Base-by-base conservation (phyloP, 2,329 filamentous ascomycete species). In the Didymella segeticola region DNA sequence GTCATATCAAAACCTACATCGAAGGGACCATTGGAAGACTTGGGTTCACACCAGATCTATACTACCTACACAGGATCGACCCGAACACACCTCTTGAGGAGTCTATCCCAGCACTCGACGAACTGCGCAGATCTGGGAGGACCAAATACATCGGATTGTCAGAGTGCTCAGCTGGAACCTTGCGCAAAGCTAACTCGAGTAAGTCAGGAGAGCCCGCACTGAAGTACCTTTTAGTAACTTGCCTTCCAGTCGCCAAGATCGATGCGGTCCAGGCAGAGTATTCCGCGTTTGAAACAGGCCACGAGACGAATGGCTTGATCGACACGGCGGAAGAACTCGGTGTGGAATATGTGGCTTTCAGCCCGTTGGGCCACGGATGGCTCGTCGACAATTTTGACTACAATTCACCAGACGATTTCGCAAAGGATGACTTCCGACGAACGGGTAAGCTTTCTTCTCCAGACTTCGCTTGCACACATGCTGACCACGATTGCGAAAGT, bases 181-280 rank as follows among this genome's bases (percentile, higher is more conserved):
- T 83, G 1, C 79, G 80, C 5, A 79, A 80, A 12, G 81, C 81
- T 0, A 64, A 74, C 54, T 73, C 56, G 0, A 66, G n/a, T n/a
- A n/a, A n/a, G n/a, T n/a, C n/a, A n/a, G n/a, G n/a, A n/a, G n/a
- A n/a, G n/a, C n/a, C n/a, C n/a, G n/a, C n/a, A n/a, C n/a, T n/a
- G n/a, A n/a, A n/a, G n/a, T n/a, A n/a, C n/a, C n/a, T n/a, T n/a
- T n/a, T n/a, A n/a, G n/a, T n/a, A n/a, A n/a, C n/a, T n/a, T n/a
- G n/a, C n/a, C n/a, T n/a, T n/a, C n/a, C n/a, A n/a, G n/a, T 83
- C 3, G 72, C 77, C 39, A 78, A 75, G 7, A 77, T 83, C 49
- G 62, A 75, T 11, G 79, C 78, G 3, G 66, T 80, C 4, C 80
- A 83, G 64, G 69, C 80, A 8, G 81, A 83, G 60, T 83, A 82